These are phyloP conservation scores for Pisolithus thermaeus DNA, from an alignment of 1,284 basidiomycete species.

Conservation along the genomic window DNA sequence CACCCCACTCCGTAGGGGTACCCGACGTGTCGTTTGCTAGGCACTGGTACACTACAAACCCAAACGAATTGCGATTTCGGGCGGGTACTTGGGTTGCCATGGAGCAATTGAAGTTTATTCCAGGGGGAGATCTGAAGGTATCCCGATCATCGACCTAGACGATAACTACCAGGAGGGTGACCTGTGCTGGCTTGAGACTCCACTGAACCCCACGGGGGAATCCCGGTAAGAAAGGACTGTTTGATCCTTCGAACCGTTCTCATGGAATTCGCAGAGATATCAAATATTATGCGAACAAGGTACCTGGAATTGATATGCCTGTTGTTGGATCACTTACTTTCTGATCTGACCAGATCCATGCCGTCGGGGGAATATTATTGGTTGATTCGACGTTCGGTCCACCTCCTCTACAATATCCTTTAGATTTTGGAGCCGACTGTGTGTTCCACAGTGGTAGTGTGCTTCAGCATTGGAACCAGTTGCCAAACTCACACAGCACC, in stretches of 20 bases:
- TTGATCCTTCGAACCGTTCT: not conserved
- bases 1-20: not conserved
- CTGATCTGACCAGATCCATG: conserved; percentile 46
- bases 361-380: conserved; percentile 63
- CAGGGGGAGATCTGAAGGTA: conserved; percentile 41
- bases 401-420: conserved; percentile 83
- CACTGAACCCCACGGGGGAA: conserved; percentile 85
- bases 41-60: conserved; percentile 68
- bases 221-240: conserved; percentile 43
- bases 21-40: conserved; percentile 32
- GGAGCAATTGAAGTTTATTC: conserved; percentile 60
- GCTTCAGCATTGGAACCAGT: not conserved
- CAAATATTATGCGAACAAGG: conserved; percentile 76
- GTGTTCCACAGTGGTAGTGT: conserved; percentile 54
- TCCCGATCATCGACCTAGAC: conserved; percentile 69
- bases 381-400: conserved; percentile 89
- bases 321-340: not conserved
- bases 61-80: conserved; percentile 73
- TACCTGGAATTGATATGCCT: conserved; percentile 16
- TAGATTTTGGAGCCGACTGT: conserved; percentile 77
- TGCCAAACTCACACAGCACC: not conserved
- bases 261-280: conserved; percentile 54
- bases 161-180: conserved; percentile 70
- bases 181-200: conserved; percentile 87
- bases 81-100: conserved; percentile 80